Percentiles rank a stretch among this genome's conserved stretches.
phyloP scores from a whole-genome alignment of 768 basidiomycete species.

The Podaxis sp. region DNA sequence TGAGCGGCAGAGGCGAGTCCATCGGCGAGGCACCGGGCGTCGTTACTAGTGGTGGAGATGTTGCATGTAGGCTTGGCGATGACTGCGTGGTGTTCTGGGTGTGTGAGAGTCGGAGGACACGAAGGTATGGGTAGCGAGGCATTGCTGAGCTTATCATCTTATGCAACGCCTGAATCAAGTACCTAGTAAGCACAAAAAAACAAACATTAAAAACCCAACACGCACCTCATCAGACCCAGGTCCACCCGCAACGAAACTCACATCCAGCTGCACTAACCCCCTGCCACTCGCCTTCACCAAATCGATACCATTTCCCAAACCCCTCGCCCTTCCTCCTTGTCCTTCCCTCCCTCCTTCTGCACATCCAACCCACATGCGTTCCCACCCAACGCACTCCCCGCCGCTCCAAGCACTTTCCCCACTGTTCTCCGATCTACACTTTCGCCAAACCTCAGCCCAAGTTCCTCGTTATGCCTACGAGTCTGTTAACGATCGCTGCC shows the following conservation, averaged over 20 bases:
- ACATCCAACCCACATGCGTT: background rate
- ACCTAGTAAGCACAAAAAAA: background rate
- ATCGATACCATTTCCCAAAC: slow-evolving; percentile 15
- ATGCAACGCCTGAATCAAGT: slow-evolving; percentile 32
- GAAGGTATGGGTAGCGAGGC: slow-evolving; percentile 37
- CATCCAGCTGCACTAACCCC: slow-evolving; percentile 28
- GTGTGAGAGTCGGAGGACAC: slow-evolving; percentile 26
- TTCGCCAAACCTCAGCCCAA: slow-evolving; percentile 37
- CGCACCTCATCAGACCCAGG: slow-evolving; percentile 35
- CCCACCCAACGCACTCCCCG: slow-evolving; percentile 34
- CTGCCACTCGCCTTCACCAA: slow-evolving; percentile 20
- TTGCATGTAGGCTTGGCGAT: background rate
- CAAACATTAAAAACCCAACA: slow-evolving; percentile 7
- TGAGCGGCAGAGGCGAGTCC: no score
- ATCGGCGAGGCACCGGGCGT: no score
- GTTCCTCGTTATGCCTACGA: slow-evolving; percentile 30
- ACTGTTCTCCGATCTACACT: slow-evolving; percentile 44
- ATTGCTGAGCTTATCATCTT: slow-evolving; percentile 39
- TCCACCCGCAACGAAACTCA: slow-evolving; percentile 27
- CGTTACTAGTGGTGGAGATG: no score
- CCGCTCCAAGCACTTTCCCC: slow-evolving; percentile 45
- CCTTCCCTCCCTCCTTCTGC: background rate
- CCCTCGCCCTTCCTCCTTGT: slow-evolving; percentile 2
- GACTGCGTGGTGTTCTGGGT: background rate
- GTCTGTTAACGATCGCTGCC: slow-evolving; percentile 33